phyloP scores from a whole-genome alignment of 1,139 yeast genomes.

The Nakaseomyces kungkrabaensis region DNA sequence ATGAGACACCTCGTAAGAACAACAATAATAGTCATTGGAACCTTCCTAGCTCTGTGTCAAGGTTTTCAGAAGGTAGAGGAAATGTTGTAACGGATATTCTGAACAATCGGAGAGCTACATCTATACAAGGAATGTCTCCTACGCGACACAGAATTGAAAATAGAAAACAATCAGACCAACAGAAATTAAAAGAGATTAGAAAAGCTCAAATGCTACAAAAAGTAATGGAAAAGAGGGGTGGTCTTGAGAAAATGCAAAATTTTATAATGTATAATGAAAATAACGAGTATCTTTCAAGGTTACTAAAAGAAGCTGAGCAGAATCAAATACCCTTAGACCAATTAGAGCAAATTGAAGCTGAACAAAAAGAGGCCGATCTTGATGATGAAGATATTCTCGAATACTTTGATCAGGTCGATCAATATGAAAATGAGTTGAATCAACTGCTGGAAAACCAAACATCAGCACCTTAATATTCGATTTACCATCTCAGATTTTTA shows the following conservation, averaged over 20 bases:
- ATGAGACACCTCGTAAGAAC: neutral
- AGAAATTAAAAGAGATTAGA: conserved; percentile 6
- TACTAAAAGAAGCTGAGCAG: conserved; percentile 14
- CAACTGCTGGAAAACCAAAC: conserved; percentile 4
- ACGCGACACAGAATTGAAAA: neutral
- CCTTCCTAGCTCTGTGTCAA: neutral
- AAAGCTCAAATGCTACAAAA: conserved; percentile 8
- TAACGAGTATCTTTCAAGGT: conserved; percentile 7
- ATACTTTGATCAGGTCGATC: conserved; percentile 11
- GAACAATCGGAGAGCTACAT: neutral
- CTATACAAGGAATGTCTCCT: neutral
- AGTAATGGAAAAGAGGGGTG: conserved; percentile 13
- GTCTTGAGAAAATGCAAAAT: conserved; percentile 14
- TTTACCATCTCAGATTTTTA: too few relatives aligned
- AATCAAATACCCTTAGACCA: conserved; percentile 12
- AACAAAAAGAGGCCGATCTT: conserved; percentile 11
- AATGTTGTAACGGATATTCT: neutral
- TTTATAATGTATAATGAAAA: conserved; percentile 15
- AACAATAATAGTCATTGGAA: neutral
- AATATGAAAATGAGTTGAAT: conserved; percentile 12
- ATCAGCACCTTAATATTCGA: neutral
- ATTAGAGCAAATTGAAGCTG: conserved; percentile 9
- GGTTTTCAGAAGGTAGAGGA: neutral
- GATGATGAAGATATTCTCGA: conserved; percentile 17
- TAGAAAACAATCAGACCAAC: conserved; percentile 4